Base-by-base conservation (phyloP, 1,284 basidiomycete genomes). In the Ustilago tritici region DNA sequence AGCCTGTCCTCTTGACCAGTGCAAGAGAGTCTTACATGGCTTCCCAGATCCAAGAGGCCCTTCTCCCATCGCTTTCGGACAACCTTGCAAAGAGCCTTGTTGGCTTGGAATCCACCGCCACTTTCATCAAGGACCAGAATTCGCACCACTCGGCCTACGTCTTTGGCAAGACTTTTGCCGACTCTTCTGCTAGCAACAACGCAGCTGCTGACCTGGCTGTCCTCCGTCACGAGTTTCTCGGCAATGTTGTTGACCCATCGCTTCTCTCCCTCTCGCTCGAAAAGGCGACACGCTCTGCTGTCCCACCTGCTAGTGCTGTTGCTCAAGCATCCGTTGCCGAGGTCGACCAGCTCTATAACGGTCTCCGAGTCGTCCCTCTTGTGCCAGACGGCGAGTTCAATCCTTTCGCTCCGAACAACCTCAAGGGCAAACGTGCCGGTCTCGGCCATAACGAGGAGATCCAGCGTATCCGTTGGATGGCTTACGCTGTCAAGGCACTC, bases 401-500 rank as follows among this genome's bases (percentile, higher is more conserved):
- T 52, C 76, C 76, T 8, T 78, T 71, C 43, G 67, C 76, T 12
- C 76, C 71, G 43, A 78, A 78, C 76, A 78, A 78, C 54, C 71
- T 78, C 68, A 79, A 77, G 47, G 71, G 56, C n/a, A 70, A 66
- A 54, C 67, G 71, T 23, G 58, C 59, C 36, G 65, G 67, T 28
- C 40, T 54, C 40, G 63, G 60, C 62, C 65, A 63, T n/a, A 65
- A 67, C 23, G 75, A 84, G 9, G 80, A 84, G 62, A 66, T 84
- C 12, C 76, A 75, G 32, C 75, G 71, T 53, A 73, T 84, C 19
- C 76, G 78, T 15, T 84, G 81, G 81, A 75, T 78, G 66, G 82
- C 79, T 17, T 84, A 84, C 52, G 80, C 81, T 35, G 59, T 79
- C 55, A 72, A 82, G 46, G 81, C 82, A 10, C 78, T 84, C 62